Evolutionary conservation across 1,139 yeast genomes (phyloP).

Genomic region (Spencermartinsiella ligniputridi): DNA sequence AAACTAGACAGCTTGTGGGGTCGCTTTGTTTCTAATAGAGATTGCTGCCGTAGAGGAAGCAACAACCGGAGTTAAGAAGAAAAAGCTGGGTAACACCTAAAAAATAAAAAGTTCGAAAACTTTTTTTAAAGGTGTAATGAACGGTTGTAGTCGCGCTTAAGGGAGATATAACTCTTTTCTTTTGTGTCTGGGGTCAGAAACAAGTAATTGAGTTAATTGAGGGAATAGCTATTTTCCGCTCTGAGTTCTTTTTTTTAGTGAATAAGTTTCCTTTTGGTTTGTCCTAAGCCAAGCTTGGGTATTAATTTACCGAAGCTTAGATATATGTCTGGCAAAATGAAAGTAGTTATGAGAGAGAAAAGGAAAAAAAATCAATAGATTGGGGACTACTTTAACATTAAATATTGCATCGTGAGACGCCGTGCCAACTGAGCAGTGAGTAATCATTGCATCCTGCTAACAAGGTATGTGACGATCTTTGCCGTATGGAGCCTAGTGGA

Average conservation of each 20-base stretch:
- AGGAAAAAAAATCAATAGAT: too few relatives aligned
- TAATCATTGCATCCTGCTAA: slow-evolving; percentile 8
- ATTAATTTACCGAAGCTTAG: not conserved
- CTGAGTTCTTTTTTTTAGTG: not conserved
- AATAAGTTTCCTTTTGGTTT: not conserved
- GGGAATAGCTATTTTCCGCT: too few relatives aligned
- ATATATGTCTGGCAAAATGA: not conserved
- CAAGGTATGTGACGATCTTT: too few relatives aligned
- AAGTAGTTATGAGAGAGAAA: not conserved
- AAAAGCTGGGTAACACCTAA: not conserved
- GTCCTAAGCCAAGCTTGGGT: not conserved
- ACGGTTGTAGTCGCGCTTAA: too few relatives aligned
- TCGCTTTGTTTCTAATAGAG: not conserved
- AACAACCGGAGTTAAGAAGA: not conserved
- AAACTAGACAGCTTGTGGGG: slow-evolving; percentile 17
- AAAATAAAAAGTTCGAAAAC: too few relatives aligned
- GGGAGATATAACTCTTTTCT: too few relatives aligned
- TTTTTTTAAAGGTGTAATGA: too few relatives aligned
- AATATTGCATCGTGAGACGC: not conserved
- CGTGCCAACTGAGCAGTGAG: slow-evolving; percentile 4
- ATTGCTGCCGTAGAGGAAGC: not conserved
- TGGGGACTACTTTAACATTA: too few relatives aligned
- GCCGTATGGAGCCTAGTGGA: too few relatives aligned
- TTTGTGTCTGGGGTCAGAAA: too few relatives aligned
- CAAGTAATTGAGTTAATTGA: too few relatives aligned